Base-by-base conservation (phyloP, 805 yeast species). In the Wickerhamomyces bisporus region DNA sequence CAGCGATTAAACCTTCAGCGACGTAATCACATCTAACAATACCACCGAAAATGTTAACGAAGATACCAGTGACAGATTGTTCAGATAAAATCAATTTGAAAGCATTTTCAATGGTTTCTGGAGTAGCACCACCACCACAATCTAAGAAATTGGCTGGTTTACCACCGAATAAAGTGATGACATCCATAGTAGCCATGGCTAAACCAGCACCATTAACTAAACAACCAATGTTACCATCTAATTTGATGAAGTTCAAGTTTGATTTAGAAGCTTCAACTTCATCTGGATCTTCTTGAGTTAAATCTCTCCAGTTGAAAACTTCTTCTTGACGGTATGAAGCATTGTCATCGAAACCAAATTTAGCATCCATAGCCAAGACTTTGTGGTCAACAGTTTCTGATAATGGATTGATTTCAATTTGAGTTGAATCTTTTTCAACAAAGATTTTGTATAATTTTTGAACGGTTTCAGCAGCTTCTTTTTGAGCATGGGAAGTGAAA, bases 141-240 rank as follows among this genome's bases (percentile, higher is more conserved):
- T 93, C 99, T 64, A 93, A 79, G 79, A 93, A 93, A 77, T 93
- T 93, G 50, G 98, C 99, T 57, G 99, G 99, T 53, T 79, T 85
- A 66, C 99, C 99, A 59, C 98, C 97, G 72, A 88, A 86, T 57
- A 93, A 79, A 73, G 93, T 88, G 73, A 93, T 87, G 64, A 94
- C 94, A 69, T 93, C 99, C 97, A 93, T 89, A 50, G 99, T 93
- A 55, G 99, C 99, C 99, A 93, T 93, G 58, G 99, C 99, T 63
- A 93, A 78, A 67, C 99, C 99, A 42, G 99, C 99, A 74, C 99
- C 99, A 68, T 93, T 93, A 64, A 93, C 99, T 47, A 93, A 75
- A 74, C 96, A 91, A 57, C 98, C 99, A 61, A 93, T 91, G 76
- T 88, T 86, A 68, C 99, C 99, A 61, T 91, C 94, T 62, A 93